phyloP scores from a whole-genome alignment of 2,329 filamentous ascomycete species.

The Microdochium paspali region DNA sequence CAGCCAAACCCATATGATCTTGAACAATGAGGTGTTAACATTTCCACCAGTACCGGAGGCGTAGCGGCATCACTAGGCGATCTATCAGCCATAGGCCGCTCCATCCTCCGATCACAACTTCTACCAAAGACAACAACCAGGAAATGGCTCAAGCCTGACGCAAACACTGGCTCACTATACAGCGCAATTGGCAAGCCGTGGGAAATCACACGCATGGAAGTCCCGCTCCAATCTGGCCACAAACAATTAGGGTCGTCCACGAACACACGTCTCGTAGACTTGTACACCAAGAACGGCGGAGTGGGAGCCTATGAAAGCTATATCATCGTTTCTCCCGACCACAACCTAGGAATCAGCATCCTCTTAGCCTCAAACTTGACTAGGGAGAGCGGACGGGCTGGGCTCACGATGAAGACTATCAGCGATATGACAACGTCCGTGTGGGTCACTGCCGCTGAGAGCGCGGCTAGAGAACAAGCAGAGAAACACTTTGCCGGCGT shows the following conservation, averaged over 20 bases:
- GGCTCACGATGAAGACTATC: constrained; percentile 7
- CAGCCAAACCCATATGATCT: too few relatives aligned
- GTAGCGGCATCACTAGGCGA: too few relatives aligned
- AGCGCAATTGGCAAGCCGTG: constrained; percentile 9
- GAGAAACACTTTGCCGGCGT: too few relatives aligned
- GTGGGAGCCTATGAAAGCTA: constrained; percentile 15
- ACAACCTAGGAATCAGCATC: constrained; percentile 14
- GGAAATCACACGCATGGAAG: constrained; percentile 10
- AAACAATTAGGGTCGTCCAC: constrained; percentile 3
- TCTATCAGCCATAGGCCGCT: too few relatives aligned
- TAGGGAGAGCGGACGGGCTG: constrained; percentile 4
- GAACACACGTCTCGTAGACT: constrained; percentile 15
- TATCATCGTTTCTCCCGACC: constrained; percentile 12
- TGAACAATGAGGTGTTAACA: too few relatives aligned
- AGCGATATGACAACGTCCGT: constrained; percentile 10
- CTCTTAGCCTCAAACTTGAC: constrained; percentile 13
- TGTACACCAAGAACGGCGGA: constrained; percentile 15
- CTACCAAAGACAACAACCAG: too few relatives aligned
- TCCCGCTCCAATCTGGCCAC: constrained; percentile 5
- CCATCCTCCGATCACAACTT: too few relatives aligned
- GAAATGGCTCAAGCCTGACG: constrained; percentile 7
- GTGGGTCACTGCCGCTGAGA: constrained; percentile 8
- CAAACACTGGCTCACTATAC: constrained; percentile 5
- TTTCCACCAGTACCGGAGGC: too few relatives aligned
- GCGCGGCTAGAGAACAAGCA: constrained; percentile 2